These are phyloP conservation scores for Tolypocladium amazonense DNA, from an alignment of 2,329 filamentous ascomycete genomes.

Conservation along the genomic window DNA sequence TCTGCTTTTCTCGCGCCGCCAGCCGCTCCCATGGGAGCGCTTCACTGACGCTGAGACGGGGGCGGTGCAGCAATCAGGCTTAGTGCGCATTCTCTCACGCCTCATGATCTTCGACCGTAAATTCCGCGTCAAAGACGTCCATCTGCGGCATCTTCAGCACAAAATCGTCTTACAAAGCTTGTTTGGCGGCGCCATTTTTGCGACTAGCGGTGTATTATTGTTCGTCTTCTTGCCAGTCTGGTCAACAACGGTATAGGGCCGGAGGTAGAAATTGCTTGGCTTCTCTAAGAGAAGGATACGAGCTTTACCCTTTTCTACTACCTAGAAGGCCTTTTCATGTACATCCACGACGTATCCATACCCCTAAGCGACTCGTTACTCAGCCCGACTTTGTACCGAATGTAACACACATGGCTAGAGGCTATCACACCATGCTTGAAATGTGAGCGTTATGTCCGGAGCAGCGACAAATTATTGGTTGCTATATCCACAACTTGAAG, in stretches of 20 bases:
- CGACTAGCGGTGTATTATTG: slow-evolving; percentile 22
- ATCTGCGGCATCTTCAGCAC: slow-evolving; percentile 30
- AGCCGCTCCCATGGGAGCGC: slow-evolving; percentile 35
- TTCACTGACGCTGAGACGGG: slow-evolving; percentile 26
- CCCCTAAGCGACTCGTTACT: no score
- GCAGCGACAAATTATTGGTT: no score
- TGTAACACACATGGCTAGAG: no score
- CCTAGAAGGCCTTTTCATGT: no score
- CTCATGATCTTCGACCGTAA: slow-evolving; percentile 38
- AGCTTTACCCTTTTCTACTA: no score
- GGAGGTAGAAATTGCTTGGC: not conserved
- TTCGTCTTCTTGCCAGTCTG: slow-evolving; percentile 23
- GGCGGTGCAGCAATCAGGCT: slow-evolving; percentile 10
- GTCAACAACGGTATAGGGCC: not conserved
- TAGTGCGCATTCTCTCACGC: slow-evolving; percentile 21
- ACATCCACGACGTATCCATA: no score
- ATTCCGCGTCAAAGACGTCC: slow-evolving; percentile 30
- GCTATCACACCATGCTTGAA: no score
- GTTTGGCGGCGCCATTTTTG: slow-evolving; percentile 25
- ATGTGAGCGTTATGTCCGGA: no score
- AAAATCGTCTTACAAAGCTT: slow-evolving; percentile 33
- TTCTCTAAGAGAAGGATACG: not conserved
- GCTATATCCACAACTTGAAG: no score
- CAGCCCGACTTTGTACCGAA: no score
- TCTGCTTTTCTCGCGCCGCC: slow-evolving; percentile 32